These are phyloP conservation scores for Quercus agrifolia DNA, from an alignment of 306 rosid species.

Conservation along the genomic window DNA sequence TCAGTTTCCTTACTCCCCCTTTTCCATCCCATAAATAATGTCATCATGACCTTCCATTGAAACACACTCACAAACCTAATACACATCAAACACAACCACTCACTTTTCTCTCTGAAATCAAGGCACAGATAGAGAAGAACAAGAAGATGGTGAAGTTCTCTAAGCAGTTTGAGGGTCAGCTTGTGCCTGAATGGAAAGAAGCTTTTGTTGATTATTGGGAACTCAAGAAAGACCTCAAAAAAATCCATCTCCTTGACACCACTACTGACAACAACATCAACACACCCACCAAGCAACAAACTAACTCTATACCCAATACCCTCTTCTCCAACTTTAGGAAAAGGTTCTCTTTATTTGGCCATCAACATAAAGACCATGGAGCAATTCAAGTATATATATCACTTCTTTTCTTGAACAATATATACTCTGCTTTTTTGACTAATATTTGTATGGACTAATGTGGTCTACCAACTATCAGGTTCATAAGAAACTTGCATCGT, in stretches of 20 bases:
- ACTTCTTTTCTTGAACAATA: neutral
- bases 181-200: conserved; percentile 98
- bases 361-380: conserved; percentile 70
- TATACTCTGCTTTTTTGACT: too few relatives aligned
- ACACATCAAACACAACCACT: conserved; percentile 16
- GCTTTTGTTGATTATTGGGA: conserved; percentile 89
- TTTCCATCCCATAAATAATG: conserved; percentile 61
- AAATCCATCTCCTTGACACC: conserved; percentile 46
- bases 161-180: conserved; percentile 89
- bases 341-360: conserved; percentile 47
- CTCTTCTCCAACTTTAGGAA: conserved; percentile 55
- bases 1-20: conserved; percentile 18
- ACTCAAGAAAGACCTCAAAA: conserved; percentile 83
- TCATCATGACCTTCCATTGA: conserved; percentile 47
- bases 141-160: conserved; percentile 84
- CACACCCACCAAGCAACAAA: conserved; percentile 23
- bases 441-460: neutral
- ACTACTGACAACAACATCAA: conserved; percentile 10
- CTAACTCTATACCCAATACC: conserved; percentile 34
- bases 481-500: conserved; percentile 78
- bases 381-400: conserved; percentile 70
- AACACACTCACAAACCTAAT: conserved; percentile 40
- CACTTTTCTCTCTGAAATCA: conserved; percentile 5
- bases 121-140: neutral
- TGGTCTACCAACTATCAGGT: conserved; percentile 41